These are phyloP conservation scores for Silene noctiflora DNA, from an alignment of 179 eudicot species.

Conservation along the genomic window DNA sequence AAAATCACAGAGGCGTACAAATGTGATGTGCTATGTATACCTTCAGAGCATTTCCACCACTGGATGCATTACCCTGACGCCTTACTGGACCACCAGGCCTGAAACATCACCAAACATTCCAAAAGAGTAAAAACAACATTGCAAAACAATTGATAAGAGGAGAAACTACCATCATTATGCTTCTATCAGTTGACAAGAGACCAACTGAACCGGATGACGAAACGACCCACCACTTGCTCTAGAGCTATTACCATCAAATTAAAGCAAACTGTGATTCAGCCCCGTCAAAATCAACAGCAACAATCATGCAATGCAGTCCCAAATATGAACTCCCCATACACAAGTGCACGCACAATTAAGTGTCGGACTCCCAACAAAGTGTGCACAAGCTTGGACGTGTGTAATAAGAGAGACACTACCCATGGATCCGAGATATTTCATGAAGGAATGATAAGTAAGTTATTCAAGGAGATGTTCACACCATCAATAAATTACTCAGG, in stretches of 20 bases:
- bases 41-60: slow-evolving; percentile 47
- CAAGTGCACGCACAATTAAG: slow-evolving; percentile 7
- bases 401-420: slow-evolving; percentile 13
- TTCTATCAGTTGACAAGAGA: slow-evolving; percentile 10
- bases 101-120: slow-evolving; percentile 31
- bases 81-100: slow-evolving; percentile 47
- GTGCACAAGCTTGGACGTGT: slow-evolving; percentile 15
- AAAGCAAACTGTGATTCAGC: slow-evolving; percentile 19
- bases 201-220: slow-evolving; percentile 1
- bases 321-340: slow-evolving; percentile 24
- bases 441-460: not conserved
- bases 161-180: slow-evolving; percentile 14
- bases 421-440: not conserved
- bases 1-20: not conserved
- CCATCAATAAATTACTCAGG: not conserved
- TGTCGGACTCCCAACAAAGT: slow-evolving; percentile 4
- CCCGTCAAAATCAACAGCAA: slow-evolving; percentile 11
- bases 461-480: slow-evolving; percentile 14
- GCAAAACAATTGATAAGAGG: not conserved
- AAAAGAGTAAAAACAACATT: slow-evolving; percentile 26
- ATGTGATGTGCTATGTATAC: slow-evolving; percentile 31
- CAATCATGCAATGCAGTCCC: slow-evolving; percentile 11
- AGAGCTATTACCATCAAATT: slow-evolving; percentile 1
- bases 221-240: slow-evolving; percentile 11
- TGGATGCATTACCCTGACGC: slow-evolving; percentile 44